Base-by-base conservation (phyloP, 495 filamentous ascomycete genomes). In the Pyrenula aspistea region DNA sequence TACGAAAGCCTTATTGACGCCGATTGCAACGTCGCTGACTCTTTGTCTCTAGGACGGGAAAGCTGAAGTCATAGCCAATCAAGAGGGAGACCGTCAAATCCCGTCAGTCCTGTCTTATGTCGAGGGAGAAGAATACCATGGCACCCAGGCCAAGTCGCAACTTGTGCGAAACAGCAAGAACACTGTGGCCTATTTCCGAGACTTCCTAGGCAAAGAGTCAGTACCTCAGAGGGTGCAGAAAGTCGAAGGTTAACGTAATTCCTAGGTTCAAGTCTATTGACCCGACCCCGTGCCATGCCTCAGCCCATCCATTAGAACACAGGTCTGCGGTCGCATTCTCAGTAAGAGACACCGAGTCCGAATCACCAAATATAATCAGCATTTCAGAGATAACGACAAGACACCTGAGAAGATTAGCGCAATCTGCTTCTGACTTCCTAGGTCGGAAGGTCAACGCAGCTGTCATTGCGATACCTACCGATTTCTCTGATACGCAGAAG, bases 71-170 rank as follows among this genome's bases (percentile, higher is more conserved):
- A 97, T 98, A 71, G 93, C 94, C 57, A 97, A 98, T 73, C 94
- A 98, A 73, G 93, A 97, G 72, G 93, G 93, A 81, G 93, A 98
- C 73, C 89, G 93, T 66, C 92, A 96, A 73, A 98, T 98, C 59
- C 93, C 93, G 55, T 87, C 90, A 49, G 83, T 95, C 60, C 77
- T 98, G 56, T 95, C 94, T 4, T 98, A 97, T 70, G 84, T 95
- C 59, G 85, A 88, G 36, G 91, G 91, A 49, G 93, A 98, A 66
- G 93, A 98, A 71, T 95, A 92, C 70, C 91, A 95, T 65, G 93
- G 94, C 67, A 86, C 87, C 55, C 92, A 97, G 73, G 93, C 93
- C 59, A 97, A 96, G 77, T 77, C 78, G 49, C 88, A 96, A 73
- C 81, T 97, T 36, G 78, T 96, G 58, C 87, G 94, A 61, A 96